These are phyloP conservation scores for Carex pumila DNA, from an alignment of 176 grass and related monocot genomes.

Conservation along the genomic window DNA sequence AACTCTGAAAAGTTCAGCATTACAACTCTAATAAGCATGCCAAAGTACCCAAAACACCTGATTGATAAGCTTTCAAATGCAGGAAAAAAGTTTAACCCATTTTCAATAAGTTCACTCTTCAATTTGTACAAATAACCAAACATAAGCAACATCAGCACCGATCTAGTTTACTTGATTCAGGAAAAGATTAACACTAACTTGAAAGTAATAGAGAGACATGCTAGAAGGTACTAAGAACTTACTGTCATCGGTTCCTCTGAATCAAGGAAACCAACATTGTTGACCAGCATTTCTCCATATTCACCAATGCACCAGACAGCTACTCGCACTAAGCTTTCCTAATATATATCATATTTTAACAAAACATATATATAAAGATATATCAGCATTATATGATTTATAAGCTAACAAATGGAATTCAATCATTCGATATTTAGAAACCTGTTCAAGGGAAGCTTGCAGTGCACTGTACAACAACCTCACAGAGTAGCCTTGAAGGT, in stretches of 20 bases:
- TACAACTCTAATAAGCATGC: background rate
- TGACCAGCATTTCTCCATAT: constrained; percentile 98
- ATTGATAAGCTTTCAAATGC: background rate
- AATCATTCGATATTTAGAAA: constrained; percentile 14
- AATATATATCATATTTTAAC: constrained; percentile 30
- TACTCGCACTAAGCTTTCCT: constrained; percentile 96
- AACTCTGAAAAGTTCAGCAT: background rate
- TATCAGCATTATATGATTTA: constrained; percentile 15
- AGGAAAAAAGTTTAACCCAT: background rate
- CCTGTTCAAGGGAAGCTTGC: constrained; percentile 63
- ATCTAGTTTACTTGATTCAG: background rate
- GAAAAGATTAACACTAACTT: background rate
- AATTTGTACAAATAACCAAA: constrained; percentile 3
- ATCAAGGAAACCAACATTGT: constrained; percentile 63
- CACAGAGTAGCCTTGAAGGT: constrained; percentile 98
- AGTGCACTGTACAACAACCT: constrained; percentile 79
- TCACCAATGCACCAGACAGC: constrained; percentile 97
- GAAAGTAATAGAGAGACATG: background rate
- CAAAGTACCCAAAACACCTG: background rate
- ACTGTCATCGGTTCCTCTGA: constrained; percentile 82
- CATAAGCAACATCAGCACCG: background rate
- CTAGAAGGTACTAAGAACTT: constrained; percentile 24
- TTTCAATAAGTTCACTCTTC: background rate
- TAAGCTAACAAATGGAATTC: constrained; percentile 14
- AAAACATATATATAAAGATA: background rate